Evolutionary conservation across 768 basidiomycete species (phyloP).

Genomic region (Agrocybe pediades): DNA sequence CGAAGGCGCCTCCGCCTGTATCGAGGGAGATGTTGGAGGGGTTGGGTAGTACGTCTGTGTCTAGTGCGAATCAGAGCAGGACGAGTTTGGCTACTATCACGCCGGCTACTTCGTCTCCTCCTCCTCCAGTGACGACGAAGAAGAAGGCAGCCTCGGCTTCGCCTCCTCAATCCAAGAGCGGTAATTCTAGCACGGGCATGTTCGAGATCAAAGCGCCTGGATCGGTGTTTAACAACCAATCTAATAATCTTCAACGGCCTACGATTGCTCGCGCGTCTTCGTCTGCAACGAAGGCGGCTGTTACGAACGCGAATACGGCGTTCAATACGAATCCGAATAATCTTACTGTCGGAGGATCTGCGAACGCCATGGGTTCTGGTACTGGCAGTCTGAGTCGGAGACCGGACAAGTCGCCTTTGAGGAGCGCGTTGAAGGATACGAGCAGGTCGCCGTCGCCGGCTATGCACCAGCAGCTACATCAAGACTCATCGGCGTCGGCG

Average conservation of each 20-base stretch:
- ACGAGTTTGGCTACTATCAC: constrained; percentile 5
- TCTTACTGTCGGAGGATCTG: not conserved
- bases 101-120: not conserved
- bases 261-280: not conserved
- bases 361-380: not conserved
- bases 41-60: constrained; percentile 11
- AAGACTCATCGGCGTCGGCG: not conserved
- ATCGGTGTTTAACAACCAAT: constrained; percentile 33
- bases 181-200: constrained; percentile 1
- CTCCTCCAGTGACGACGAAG: not conserved
- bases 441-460: constrained; percentile 53
- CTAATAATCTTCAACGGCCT: not conserved
- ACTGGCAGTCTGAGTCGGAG: not conserved
- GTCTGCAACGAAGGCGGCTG: constrained; percentile 3
- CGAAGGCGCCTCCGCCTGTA: constrained; percentile 50
- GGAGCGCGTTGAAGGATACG: constrained; percentile 61
- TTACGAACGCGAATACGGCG: not conserved
- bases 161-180: not conserved
- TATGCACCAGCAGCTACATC: constrained; percentile 9
- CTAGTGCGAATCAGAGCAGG: not conserved
- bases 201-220: constrained; percentile 33
- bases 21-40: constrained; percentile 30
- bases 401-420: constrained; percentile 50
- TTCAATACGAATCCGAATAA: not conserved
- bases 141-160: not conserved